A percentile compares a stretch with the other conserved stretches of the same genome.
Conservation (phyloP, 805 yeast genomes). For the Yamadazyma sp. region DNA sequence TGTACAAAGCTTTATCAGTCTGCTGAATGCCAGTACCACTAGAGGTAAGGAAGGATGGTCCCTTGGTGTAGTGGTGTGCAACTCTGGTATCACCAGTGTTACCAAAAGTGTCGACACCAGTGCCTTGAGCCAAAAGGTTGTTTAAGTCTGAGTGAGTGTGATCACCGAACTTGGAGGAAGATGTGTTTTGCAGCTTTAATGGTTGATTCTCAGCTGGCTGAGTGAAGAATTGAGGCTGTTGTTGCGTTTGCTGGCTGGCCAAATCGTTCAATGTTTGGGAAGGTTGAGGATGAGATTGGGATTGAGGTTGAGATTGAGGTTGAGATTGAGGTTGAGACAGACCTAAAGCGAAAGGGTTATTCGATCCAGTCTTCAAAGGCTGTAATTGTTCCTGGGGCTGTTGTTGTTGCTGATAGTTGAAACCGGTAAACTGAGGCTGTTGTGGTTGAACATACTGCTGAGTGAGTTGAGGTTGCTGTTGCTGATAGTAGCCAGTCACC, state of each 20-base stretch:
- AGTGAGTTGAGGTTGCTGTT: conserved; percentile 36
- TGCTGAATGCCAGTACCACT: conserved; percentile 77
- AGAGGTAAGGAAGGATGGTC: conserved; percentile 79
- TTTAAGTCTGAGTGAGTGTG: conserved; percentile 66
- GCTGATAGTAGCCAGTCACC: conserved; percentile 52
- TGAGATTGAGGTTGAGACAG: too few relatives aligned
- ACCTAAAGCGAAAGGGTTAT: conserved; percentile 71
- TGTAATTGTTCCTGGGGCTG: conserved; percentile 37
- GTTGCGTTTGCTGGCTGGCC: conserved; percentile 23
- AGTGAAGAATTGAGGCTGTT: conserved; percentile 24
- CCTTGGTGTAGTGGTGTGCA: conserved; percentile 89
- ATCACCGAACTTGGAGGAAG: conserved; percentile 38
- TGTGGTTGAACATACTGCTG: conserved; percentile 26
- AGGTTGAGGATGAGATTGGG: conserved; percentile 21
- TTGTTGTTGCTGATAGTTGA: conserved; percentile 27
- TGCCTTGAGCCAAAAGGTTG: conserved; percentile 75
- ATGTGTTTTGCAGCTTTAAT: conserved; percentile 32
- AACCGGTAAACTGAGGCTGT: conserved; percentile 31
- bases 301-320: conserved; percentile 24
- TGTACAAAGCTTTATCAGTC: conserved; percentile 32
- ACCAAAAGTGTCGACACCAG: conserved; percentile 93
- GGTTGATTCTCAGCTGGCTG: conserved; percentile 23
- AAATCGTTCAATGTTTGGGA: conserved; percentile 22
- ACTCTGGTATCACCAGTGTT: conserved; percentile 80
- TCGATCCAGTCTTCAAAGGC: conserved; percentile 69